A percentile compares a stretch with the other conserved stretches of the same genome.
These are phyloP conservation scores for Rhizopus stolonifer DNA, from an alignment of 371 early-diverging fungal genomes.

Conservation along the genomic window DNA sequence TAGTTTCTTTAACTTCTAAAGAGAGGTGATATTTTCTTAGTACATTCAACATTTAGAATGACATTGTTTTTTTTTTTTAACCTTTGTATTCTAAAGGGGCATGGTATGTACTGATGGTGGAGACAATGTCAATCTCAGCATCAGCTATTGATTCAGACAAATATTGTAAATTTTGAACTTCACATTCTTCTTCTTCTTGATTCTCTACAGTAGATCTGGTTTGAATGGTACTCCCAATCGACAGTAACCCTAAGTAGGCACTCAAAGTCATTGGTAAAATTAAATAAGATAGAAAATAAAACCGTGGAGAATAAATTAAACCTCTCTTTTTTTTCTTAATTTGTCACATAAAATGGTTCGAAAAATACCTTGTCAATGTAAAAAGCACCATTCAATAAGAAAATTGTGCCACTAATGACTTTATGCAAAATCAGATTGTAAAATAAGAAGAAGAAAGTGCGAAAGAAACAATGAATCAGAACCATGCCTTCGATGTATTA, in stretches of 20 bases:
- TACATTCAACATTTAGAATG: not conserved
- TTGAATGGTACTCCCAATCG: conserved; percentile 35
- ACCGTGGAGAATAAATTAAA: not conserved
- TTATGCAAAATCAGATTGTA: conserved; percentile 15
- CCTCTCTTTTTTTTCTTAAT: not conserved
- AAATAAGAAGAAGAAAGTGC: conserved; percentile 22
- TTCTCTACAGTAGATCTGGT: conserved; percentile 16
- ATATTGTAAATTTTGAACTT: conserved; percentile 13
- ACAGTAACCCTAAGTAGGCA: conserved; percentile 35
- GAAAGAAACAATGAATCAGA: conserved; percentile 11
- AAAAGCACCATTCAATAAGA: not conserved
- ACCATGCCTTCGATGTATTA: conserved; percentile 20
- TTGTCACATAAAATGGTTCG: conserved; percentile 11
- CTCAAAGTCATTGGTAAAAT: conserved; percentile 35
- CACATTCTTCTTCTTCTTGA: conserved; percentile 27
- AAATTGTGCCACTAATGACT: not conserved
- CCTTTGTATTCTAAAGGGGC: conserved; percentile 37
- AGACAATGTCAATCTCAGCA: conserved; percentile 34
- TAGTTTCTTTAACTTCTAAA: conserved; percentile 50
- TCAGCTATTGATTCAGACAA: conserved; percentile 22
- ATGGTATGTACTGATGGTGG: conserved; percentile 30
- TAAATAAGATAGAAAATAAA: not conserved
- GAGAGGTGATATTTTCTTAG: not conserved
- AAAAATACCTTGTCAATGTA: conserved; percentile 22
- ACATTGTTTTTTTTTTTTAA: not conserved